phyloP scores from a whole-genome alignment of 2,329 filamentous ascomycete species.

The Venturia aucupariae region DNA sequence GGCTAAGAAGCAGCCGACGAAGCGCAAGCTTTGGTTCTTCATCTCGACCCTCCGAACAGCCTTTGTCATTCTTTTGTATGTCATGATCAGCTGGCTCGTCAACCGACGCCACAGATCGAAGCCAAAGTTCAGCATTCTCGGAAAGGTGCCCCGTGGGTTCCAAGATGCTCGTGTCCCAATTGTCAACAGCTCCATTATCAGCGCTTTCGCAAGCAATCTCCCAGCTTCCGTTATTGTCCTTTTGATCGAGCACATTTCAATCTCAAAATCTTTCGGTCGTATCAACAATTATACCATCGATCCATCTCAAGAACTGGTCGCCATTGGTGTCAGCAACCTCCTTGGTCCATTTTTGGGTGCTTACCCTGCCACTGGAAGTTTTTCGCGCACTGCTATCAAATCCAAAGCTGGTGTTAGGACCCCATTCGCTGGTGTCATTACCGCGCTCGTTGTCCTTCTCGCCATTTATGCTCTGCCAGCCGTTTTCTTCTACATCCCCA shows the following conservation, averaged over 20 bases:
- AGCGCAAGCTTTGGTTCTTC: slow-evolving; percentile 77
- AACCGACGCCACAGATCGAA: slow-evolving; percentile 56
- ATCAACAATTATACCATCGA: slow-evolving; percentile 96
- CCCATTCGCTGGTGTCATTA: slow-evolving; percentile 82
- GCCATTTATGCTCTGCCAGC: slow-evolving; percentile 82
- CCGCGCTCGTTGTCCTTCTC: slow-evolving; percentile 72
- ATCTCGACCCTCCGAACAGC: slow-evolving; percentile 80
- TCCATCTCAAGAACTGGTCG: slow-evolving; percentile 91
- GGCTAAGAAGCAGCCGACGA: slow-evolving; percentile 59
- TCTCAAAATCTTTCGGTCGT: slow-evolving; percentile 91
- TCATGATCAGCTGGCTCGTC: slow-evolving; percentile 76
- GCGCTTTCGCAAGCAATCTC: slow-evolving; percentile 59
- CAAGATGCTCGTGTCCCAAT: slow-evolving; percentile 65
- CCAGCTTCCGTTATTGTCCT: slow-evolving; percentile 89
- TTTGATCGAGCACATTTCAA: slow-evolving; percentile 92
- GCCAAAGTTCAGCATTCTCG: slow-evolving; percentile 65
- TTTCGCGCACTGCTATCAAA: slow-evolving; percentile 93
- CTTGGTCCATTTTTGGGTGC: slow-evolving; percentile 84
- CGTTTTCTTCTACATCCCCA: slow-evolving; percentile 91
- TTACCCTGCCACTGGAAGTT: slow-evolving; percentile 89
- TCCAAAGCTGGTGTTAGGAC: slow-evolving; percentile 93
- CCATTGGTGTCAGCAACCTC: slow-evolving; percentile 83
- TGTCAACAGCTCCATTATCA: slow-evolving; percentile 58
- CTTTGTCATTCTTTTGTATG: slow-evolving; percentile 87
- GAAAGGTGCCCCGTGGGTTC: slow-evolving; percentile 76